phyloP scores from a whole-genome alignment of 2,329 filamentous ascomycete species.

The Capronia epimyces region DNA sequence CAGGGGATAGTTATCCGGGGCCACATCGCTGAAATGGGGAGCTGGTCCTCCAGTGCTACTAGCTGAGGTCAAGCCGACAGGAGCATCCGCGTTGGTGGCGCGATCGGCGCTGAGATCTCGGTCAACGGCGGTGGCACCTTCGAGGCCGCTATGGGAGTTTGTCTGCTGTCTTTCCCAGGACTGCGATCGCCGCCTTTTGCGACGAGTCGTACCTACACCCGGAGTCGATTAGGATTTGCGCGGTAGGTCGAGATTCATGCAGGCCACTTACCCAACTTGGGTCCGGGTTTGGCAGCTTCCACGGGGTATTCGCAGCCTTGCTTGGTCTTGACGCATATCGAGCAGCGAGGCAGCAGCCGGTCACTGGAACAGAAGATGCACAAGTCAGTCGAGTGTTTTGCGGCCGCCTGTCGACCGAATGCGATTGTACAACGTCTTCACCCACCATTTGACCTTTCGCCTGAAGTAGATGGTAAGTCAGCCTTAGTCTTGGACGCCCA shows the following conservation, averaged over 20 bases:
- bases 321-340: slow-evolving; percentile 1
- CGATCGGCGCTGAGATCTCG: too few relatives aligned
- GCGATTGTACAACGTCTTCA: not conserved
- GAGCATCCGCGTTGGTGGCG: too few relatives aligned
- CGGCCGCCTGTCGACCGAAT: not conserved
- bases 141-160: too few relatives aligned
- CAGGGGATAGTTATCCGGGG: not conserved
- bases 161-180: too few relatives aligned
- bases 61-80: too few relatives aligned
- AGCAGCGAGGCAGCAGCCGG: not conserved
- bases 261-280: slow-evolving; percentile 21
- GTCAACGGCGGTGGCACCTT: not conserved
- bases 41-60: too few relatives aligned
- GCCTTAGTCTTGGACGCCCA: too few relatives aligned
- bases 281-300: slow-evolving; percentile 9
- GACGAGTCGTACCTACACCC: too few relatives aligned
- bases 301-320: slow-evolving; percentile 12
- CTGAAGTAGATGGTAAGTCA: too few relatives aligned
- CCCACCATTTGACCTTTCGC: slow-evolving; percentile 11
- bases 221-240: not conserved
- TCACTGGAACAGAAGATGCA: not conserved
- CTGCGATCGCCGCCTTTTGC: too few relatives aligned
- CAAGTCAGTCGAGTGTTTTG: not conserved
- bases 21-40: not conserved
- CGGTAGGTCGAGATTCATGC: too few relatives aligned